Evolutionary conservation across 805 yeast species (phyloP), one percentile per base, ranked within the genome.

Genomic region (Kurtzmaniella cleridarum): DNA sequence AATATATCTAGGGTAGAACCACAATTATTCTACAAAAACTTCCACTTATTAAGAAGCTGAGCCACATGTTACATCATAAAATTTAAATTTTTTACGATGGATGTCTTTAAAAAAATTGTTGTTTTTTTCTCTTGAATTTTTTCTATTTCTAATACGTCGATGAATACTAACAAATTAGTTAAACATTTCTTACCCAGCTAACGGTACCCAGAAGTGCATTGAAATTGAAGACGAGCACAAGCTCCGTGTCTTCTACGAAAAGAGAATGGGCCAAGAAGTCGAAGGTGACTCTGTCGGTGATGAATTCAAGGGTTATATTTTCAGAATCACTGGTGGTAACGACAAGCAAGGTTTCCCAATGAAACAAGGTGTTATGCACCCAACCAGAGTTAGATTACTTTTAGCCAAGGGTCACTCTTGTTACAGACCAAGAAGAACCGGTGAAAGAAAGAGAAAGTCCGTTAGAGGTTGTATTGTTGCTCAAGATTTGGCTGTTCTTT

Each of bases 271-370:
- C 66, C 97, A 89, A 78, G 98, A 93, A 78, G 95, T 93, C 68
- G 96, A 89, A 69, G 98, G 98, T 75, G 98, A 93, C 74, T 73
- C 88, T 53, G 85, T 93, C 62, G 95, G 95, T 67, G 98, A 93
- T 65, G 98, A 95, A 78, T 88, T 91, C 91, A 91, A 89, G 76
- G 98, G 98, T 67, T 93, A 93, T 89, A 73, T 88, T 69, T 90
- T 93, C 86, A 95, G 84, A 81, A 90, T 93, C 73, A 76, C 97
- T 62, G 98, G 98, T 71, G 98, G 98, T 84, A 93, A 93, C 85
- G 98, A 93, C 80, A 93, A 93, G 79, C 98, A 93, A 81, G 98
- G 98, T 79, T 93, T 93, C 96, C 98, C 98, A 78, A 93, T 95
- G 98, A 93, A 90, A 78, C 98, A 95, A 78, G 98, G 98, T 84